Percentiles rank a stretch among this genome's conserved stretches.
Conservation (phyloP, 495 filamentous ascomycete genomes). For the Tuber brumale region DNA sequence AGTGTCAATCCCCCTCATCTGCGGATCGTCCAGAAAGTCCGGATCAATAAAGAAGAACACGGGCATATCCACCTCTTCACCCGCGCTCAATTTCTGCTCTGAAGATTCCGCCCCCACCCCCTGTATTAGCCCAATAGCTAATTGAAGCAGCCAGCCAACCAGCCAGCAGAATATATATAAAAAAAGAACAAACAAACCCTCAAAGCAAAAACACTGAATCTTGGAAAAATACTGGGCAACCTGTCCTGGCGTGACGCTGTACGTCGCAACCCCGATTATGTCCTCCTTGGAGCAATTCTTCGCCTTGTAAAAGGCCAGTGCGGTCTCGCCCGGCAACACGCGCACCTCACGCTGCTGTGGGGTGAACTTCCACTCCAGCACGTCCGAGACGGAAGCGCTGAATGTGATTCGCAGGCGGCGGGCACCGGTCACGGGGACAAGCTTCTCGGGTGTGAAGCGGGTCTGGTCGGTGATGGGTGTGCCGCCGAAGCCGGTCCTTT, state of each 20-base stretch:
- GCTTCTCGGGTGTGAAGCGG: slow-evolving; percentile 57
- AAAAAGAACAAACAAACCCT: slow-evolving; percentile 49
- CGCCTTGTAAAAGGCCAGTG: slow-evolving; percentile 94
- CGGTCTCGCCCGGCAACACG: slow-evolving; percentile 91
- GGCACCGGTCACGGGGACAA: slow-evolving; percentile 70
- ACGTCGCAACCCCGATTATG: slow-evolving; percentile 97
- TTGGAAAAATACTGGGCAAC: slow-evolving; percentile 98
- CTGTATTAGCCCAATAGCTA: slow-evolving; percentile 5
- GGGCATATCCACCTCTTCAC: slow-evolving; percentile 98
- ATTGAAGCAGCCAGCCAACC: not conserved
- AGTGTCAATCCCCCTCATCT: slow-evolving; percentile 88
- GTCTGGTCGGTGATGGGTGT: slow-evolving; percentile 74
- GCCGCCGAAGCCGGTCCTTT: slow-evolving; percentile 91
- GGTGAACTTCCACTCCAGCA: slow-evolving; percentile 93
- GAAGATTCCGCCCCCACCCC: not conserved
- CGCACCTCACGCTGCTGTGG: slow-evolving; percentile 96
- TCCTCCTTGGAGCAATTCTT: slow-evolving; percentile 82
- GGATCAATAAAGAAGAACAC: slow-evolving; percentile 99
- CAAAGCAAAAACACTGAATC: slow-evolving; percentile 99
- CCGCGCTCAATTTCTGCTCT: slow-evolving; percentile 81
- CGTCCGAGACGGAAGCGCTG: slow-evolving; percentile 86
- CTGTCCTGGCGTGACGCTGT: slow-evolving; percentile 91
- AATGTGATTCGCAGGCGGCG: slow-evolving; percentile 93
- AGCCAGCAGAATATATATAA: not conserved
- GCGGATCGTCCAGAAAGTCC: slow-evolving; percentile 82